Evolutionary conservation across 1,284 basidiomycete species (phyloP).

Genomic region (Rhodotorula sp.): DNA sequence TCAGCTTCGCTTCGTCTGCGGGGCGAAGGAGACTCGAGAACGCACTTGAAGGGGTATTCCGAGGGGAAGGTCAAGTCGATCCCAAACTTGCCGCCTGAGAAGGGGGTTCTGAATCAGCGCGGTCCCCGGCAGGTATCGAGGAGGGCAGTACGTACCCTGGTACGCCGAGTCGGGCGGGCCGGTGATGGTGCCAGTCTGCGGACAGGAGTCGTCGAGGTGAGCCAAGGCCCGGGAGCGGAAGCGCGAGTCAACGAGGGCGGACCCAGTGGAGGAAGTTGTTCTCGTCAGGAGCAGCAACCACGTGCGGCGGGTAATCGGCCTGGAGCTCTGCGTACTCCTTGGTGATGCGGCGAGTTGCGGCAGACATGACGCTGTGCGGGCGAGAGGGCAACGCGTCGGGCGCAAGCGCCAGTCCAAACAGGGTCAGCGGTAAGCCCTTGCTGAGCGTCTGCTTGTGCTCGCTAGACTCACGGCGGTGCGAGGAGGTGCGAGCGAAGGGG

Average conservation of each 20-base stretch:
- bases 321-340: conserved; percentile 41
- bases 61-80: conserved; percentile 70
- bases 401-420: too few species aligned
- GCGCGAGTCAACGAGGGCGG: neutral
- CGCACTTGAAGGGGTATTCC: conserved; percentile 74
- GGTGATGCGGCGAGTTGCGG: conserved; percentile 29
- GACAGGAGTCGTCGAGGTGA: neutral
- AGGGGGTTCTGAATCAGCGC: neutral
- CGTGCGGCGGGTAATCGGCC: conserved; percentile 28
- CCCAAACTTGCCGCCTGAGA: conserved; percentile 68
- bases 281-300: conserved; percentile 33
- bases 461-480: too few species aligned
- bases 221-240: too few species aligned
- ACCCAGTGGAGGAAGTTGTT: conserved; percentile 42
- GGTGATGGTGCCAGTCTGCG: conserved; percentile 34
- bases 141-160: conserved; percentile 22
- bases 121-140: too few species aligned
- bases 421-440: too few species aligned
- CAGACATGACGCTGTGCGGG: conserved; percentile 2
- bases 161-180: conserved; percentile 38
- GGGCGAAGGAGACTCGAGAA: conserved; percentile 58
- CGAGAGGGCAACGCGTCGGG: neutral
- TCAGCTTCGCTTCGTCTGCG: neutral
- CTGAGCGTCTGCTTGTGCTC: too few species aligned
- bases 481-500: too few species aligned